phyloP scores from a whole-genome alignment of 768 basidiomycete species.

The Suillus clintonianus region DNA sequence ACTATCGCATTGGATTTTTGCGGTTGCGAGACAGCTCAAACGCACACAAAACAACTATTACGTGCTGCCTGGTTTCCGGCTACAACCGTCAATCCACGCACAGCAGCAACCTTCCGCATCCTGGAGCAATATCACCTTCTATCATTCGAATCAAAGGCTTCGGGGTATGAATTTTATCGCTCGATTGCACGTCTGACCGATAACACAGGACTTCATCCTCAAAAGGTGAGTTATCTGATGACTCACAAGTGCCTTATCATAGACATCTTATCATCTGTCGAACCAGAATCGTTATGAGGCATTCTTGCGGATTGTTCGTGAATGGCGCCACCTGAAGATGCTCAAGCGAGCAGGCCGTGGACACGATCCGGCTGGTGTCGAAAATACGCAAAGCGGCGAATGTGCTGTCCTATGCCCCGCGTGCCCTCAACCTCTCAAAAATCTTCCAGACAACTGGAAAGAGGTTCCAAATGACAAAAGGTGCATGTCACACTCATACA shows the following conservation, averaged over 20 bases:
- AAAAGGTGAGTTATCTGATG: neutral
- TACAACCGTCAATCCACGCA: slow-evolving; percentile 17
- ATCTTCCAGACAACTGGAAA: slow-evolving; percentile 7
- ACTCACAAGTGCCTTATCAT: too few relatives aligned
- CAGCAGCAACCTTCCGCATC: slow-evolving; percentile 25
- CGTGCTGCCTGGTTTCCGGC: slow-evolving; percentile 8
- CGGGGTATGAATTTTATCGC: slow-evolving; percentile 29
- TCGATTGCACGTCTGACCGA: slow-evolving; percentile 22
- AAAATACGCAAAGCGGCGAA: neutral
- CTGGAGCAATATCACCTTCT: slow-evolving; percentile 29
- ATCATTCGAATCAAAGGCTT: slow-evolving; percentile 28
- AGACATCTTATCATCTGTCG: too few relatives aligned
- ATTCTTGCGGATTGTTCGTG: too few relatives aligned
- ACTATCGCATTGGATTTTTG: slow-evolving; percentile 28
- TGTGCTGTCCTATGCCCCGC: neutral
- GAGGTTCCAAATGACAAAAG: neutral
- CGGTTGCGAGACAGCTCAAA: slow-evolving; percentile 25
- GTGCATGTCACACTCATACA: neutral
- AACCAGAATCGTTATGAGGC: slow-evolving; percentile 16
- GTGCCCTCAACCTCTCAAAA: slow-evolving; percentile 6
- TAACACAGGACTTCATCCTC: too few relatives aligned
- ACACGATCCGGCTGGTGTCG: slow-evolving; percentile 5
- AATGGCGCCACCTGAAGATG: too few relatives aligned
- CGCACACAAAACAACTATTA: too few relatives aligned
- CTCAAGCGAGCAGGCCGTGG: slow-evolving; percentile 3